These are phyloP conservation scores for Leishmania amazonensis DNA, from an alignment of 208 protist genomes.

Conservation along the genomic window DNA sequence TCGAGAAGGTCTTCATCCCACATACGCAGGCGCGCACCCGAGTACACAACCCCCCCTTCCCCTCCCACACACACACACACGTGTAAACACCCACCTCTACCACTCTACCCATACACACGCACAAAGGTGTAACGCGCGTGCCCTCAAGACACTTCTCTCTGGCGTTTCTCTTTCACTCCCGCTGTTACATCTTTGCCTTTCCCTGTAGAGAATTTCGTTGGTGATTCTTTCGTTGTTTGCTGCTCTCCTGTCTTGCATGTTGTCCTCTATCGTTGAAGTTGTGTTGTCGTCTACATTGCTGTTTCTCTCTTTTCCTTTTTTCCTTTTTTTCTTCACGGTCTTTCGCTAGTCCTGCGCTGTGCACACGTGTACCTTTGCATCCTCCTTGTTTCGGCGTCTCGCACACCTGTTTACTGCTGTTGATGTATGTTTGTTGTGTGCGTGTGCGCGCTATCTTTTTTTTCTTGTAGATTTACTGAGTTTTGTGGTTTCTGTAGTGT, in stretches of 20 bases:
- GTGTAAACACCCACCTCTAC: background rate
- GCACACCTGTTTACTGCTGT: background rate
- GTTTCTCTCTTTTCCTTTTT: background rate
- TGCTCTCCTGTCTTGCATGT: background rate
- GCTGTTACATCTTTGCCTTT: background rate
- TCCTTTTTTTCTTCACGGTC: background rate
- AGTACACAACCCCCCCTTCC: background rate
- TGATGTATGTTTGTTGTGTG: background rate
- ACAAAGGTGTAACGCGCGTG: background rate
- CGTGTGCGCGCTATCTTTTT: background rate
- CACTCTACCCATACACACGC: background rate
- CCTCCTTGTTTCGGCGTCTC: background rate
- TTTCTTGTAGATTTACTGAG: background rate
- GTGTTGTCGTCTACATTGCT: background rate
- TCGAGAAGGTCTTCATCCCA: background rate
- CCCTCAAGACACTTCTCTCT: background rate
- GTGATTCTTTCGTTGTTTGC: too few relatives aligned
- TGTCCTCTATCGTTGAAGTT: constrained; percentile 8
- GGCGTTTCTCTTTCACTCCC: background rate
- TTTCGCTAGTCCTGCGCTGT: background rate
- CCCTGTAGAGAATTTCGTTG: background rate
- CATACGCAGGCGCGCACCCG: background rate
- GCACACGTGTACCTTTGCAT: background rate
- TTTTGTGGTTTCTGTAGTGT: background rate
- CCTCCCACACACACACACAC: background rate